Evolutionary conservation across 169 alveolate species (phyloP), one percentile per base, ranked within the genome.

Genomic region (Theileria parva): DNA sequence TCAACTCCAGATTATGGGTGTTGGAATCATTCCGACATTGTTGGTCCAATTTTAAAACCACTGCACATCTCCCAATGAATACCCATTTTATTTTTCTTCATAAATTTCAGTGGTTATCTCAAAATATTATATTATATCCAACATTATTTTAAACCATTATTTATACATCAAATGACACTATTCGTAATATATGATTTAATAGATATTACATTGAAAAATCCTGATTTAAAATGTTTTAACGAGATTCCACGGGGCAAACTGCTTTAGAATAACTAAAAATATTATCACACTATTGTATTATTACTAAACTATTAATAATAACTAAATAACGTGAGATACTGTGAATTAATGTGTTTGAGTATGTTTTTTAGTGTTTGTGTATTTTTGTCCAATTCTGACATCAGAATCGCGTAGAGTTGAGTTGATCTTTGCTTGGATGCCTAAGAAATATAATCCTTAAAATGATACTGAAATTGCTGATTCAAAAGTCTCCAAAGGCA

Each of bases 371-470:
- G n/a, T 48, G 8, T 21, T 72, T 72, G 57, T 19, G 19, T 57
- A 72, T 72, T 53, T 37, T 50, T 53, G 28, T 50, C 79, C 2
- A 72, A 32, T 51, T 72, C 79, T 4, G 50, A 32, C 32, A 25
- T 72, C 27, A 72, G 72, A 37, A 72, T 11, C 9, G 79, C 11
- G 60, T 72, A 72, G 25, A 72, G 70, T 72, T 72, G 79, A 13
- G 21, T 3, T 72, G 79, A 19, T 51, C 59, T 72, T 9, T 48
- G 50, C 59, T 51, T 57, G 28, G 65, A 32, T 9, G 59, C 60
- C 79, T 75, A 66, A 59, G 5, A 15, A 44, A 15, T 21, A 37
- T 53, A 13, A 11, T 59, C 59, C 13, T 6, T 34, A 12, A 68
- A 8, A 8, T 32, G 23, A 25, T 32, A 80, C 88, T 23, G 59